A percentile compares a stretch with the other conserved stretches of the same genome.
Conservation (phyloP, 164 flowering plant genomes). For the Annona squamosa region DNA sequence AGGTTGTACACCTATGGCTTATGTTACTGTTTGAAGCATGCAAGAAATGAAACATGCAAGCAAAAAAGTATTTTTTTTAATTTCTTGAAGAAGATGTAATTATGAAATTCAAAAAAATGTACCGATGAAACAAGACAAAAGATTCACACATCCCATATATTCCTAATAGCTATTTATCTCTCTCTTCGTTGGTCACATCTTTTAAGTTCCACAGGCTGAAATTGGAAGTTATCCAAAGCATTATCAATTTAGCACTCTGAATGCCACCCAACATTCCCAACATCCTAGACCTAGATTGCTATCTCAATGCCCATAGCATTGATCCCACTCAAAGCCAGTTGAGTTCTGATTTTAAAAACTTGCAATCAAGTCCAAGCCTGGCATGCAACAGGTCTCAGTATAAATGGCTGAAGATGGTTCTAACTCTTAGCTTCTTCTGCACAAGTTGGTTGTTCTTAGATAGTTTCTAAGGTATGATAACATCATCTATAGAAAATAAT, state of each 20-base stretch:
- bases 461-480: too few species aligned
- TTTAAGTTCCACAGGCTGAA: neutral
- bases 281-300: neutral
- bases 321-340: neutral
- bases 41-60: neutral
- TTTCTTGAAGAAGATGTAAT: neutral
- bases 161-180: too few species aligned
- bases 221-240: neutral
- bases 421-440: too few species aligned
- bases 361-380: too few species aligned
- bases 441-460: too few species aligned
- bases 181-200: too few species aligned
- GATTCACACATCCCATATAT: too few species aligned
- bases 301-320: neutral
- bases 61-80: neutral
- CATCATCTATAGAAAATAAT: neutral
- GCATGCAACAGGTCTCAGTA: too few species aligned
- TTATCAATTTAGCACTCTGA: neutral
- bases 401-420: too few species aligned
- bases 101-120: neutral
- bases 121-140: neutral
- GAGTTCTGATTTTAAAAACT: too few species aligned
- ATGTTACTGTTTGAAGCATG: neutral
- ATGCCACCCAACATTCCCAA: neutral
- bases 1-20: neutral